phyloP scores from a whole-genome alignment of 1,139 yeast species.

The Debaryomyces sp. region DNA sequence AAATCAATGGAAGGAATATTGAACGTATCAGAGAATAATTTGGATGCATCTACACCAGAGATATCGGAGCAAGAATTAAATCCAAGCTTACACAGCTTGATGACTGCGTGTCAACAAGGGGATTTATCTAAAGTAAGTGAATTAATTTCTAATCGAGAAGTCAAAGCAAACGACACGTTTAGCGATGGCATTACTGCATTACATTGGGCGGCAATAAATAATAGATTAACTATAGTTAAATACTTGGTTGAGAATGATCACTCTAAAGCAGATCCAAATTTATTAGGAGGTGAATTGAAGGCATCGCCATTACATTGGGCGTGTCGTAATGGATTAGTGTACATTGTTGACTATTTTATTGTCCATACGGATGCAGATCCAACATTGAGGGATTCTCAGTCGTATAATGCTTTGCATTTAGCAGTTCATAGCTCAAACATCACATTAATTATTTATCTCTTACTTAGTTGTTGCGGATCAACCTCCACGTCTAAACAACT shows the following conservation, averaged over 20 bases:
- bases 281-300: conserved; percentile 70
- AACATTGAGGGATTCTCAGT: conserved; percentile 68
- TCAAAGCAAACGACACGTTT: conserved; percentile 36
- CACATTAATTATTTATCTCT: conserved; percentile 71
- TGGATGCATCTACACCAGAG: conserved; percentile 17
- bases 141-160: conserved; percentile 27
- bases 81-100: conserved; percentile 37
- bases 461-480: conserved; percentile 53
- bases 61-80: conserved; percentile 36
- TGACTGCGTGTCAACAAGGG: conserved; percentile 49
- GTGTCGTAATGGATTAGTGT: conserved; percentile 83
- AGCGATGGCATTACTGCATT: conserved; percentile 74
- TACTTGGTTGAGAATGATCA: conserved; percentile 72
- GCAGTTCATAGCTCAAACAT: conserved; percentile 92
- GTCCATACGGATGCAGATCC: conserved; percentile 72
- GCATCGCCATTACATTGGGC: conserved; percentile 99
- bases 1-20: conserved; percentile 40
- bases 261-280: conserved; percentile 55
- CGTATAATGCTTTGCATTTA: conserved; percentile 81
- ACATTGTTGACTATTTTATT: conserved; percentile 74
- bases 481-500: conserved; percentile 26
- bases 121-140: conserved; percentile 33
- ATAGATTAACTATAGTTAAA: conserved; percentile 65
- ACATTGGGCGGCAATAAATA: conserved; percentile 96
- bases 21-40: conserved; percentile 29